These are phyloP conservation scores for Plantago rigida DNA, from an alignment of 305 asterid species.

Conservation along the genomic window DNA sequence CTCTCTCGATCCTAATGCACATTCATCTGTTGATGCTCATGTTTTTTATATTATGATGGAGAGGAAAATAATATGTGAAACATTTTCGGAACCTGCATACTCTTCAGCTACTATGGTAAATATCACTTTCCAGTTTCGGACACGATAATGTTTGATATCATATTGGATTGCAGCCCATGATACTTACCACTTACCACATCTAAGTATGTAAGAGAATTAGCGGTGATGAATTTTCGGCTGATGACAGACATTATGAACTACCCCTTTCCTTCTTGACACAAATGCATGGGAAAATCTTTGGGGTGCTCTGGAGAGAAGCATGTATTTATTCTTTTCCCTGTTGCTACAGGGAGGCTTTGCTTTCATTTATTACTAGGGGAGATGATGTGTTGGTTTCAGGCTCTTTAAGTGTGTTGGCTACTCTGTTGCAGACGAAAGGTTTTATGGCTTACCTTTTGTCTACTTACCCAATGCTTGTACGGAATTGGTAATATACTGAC, in stretches of 20 bases:
- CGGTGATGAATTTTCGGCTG: constrained; percentile 2
- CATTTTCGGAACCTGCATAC: not conserved
- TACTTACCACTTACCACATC: not conserved
- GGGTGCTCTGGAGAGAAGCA: constrained; percentile 15
- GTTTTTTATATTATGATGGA: not conserved
- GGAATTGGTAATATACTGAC: constrained; percentile 18
- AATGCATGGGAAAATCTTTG: constrained; percentile 20
- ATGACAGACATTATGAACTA: not conserved
- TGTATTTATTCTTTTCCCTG: constrained; percentile 19
- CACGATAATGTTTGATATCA: not conserved
- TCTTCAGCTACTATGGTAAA: not conserved
- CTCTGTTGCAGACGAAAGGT: constrained; percentile 94
- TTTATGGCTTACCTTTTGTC: constrained; percentile 24
- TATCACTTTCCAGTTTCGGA: too few species aligned
- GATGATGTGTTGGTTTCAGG: constrained; percentile 81
- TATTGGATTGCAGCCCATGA: not conserved
- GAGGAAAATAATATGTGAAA: not conserved
- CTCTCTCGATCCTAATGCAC: too few species aligned
- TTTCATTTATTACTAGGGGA: constrained; percentile 68
- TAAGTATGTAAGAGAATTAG: not conserved
- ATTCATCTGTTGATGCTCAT: not conserved
- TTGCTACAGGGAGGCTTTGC: constrained; percentile 70
- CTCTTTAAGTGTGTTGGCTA: constrained; percentile 77
- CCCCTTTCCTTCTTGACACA: constrained; percentile 11
- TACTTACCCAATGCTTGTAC: constrained; percentile 24